A percentile compares a stretch with the other conserved stretches of the same genome.
phyloP scores from a whole-genome alignment of 768 basidiomycete species.

The Mycena crocata region DNA sequence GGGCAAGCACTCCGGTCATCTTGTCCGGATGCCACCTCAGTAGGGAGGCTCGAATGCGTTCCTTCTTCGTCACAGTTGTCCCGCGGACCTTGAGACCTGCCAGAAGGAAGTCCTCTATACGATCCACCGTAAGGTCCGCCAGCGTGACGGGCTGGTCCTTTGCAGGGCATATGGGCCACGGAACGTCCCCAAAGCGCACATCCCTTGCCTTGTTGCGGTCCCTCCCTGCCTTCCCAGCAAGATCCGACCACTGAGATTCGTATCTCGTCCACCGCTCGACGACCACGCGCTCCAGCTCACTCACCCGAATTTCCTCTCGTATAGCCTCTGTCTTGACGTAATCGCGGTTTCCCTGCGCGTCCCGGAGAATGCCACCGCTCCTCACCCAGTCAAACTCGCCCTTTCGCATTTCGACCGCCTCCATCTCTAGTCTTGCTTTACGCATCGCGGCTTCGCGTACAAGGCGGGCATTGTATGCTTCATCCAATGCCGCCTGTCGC shows the following conservation, averaged over 20 bases:
- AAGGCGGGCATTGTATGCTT: slow-evolving; percentile 29
- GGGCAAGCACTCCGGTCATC: slow-evolving; percentile 55
- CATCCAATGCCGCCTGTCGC: slow-evolving; percentile 24
- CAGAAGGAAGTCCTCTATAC: slow-evolving; percentile 64
- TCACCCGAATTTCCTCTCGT: slow-evolving; percentile 57
- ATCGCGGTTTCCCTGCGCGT: slow-evolving; percentile 61
- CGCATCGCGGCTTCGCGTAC: slow-evolving; percentile 25
- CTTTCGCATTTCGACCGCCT: slow-evolving; percentile 55
- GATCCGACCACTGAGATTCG: slow-evolving; percentile 61
- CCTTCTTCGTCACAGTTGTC: slow-evolving; percentile 57
- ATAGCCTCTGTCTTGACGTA: slow-evolving; percentile 60
- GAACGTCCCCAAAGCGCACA: slow-evolving; percentile 64
- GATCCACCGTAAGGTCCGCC: slow-evolving; percentile 48
- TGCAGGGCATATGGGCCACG: slow-evolving; percentile 65
- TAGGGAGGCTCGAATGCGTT: slow-evolving; percentile 68
- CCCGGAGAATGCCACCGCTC: slow-evolving; percentile 66
- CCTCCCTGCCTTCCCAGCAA: slow-evolving; percentile 42
- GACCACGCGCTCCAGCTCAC: slow-evolving; percentile 54
- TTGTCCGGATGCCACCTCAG: slow-evolving; percentile 81
- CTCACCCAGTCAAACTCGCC: slow-evolving; percentile 73
- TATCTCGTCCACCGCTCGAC: slow-evolving; percentile 63
- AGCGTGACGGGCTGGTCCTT: slow-evolving; percentile 34
- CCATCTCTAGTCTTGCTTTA: slow-evolving; percentile 41
- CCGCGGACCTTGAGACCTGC: slow-evolving; percentile 56
- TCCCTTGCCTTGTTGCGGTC: slow-evolving; percentile 27